Evolutionary conservation across 306 rosid genomes (phyloP), one percentile per base, ranked within the genome.

Genomic region (Begonia peltatifolia): DNA sequence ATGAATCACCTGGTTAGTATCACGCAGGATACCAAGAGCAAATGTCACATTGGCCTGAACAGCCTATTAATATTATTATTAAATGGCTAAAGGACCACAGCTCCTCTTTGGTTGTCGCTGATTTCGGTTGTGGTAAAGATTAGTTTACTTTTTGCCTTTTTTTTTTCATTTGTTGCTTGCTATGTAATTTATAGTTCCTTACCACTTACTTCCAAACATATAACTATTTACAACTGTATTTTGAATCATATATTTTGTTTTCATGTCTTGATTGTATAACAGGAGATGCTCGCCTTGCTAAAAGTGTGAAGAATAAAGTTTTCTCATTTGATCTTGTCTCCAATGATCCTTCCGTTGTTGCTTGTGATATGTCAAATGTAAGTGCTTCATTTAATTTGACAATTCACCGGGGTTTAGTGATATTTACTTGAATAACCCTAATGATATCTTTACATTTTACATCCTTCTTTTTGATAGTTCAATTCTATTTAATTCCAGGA

Each of bases 321-420:
- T 86, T 71, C 74, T 90, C 99, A 60, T 70, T 90, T 49, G 95
- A 90, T 79, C 95, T 90, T 42, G 87, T 85, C 62, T 76, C 99
- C 52, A 74, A 70, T 35, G 94, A 78, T 67, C 86, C 95, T 22
- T 58, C 80, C 16, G 87, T 90, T 47, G 71, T 83, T 67, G 75
- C 95, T 61, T 90, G 99, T 75, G 87, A 85, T 57, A 85, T 90
- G 92, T 76, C 95, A 66, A 82, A 78, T 53, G 97, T 88, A 77
- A 9, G 93, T 54, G 54, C 65, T 62, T 57, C 64, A 30, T 30
- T 30, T 30, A 30, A 30, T 30, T 30, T 0, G 9, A 30, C 3
- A 30, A 30, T 30, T 30, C 9, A 7, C 38, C 0, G 38, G 38
- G 7, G 38, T 30, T 30, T 5, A 30, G 38, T 30, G 38, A 30